Percentiles rank a stretch among this genome's conserved stretches.
Conservation (phyloP, 2,329 filamentous ascomycete genomes). For the Fusarium sp. region DNA sequence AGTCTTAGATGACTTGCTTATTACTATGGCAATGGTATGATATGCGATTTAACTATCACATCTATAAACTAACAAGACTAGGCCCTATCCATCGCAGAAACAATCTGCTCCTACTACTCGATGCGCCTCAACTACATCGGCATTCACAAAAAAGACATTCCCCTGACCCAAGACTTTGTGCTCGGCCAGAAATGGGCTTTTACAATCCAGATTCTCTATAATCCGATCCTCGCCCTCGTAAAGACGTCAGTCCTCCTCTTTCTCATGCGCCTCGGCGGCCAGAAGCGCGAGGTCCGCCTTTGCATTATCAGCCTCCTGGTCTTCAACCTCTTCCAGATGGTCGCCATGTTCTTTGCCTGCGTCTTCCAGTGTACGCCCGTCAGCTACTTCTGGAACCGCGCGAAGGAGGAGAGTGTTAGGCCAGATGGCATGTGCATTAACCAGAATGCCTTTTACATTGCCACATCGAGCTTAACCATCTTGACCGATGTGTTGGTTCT, state of each 20-base stretch:
- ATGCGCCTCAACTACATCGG: conserved; percentile 40
- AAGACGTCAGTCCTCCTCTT: conserved; percentile 59
- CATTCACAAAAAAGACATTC: conserved; percentile 46
- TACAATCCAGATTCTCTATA: conserved; percentile 56
- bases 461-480: conserved; percentile 52
- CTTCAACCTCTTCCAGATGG: conserved; percentile 50
- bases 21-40: conserved; percentile 27
- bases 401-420: conserved; percentile 4
- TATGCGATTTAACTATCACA: not conserved
- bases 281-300: conserved; percentile 44
- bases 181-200: conserved; percentile 50
- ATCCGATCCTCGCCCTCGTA: conserved; percentile 58
- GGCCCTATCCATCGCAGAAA: conserved; percentile 26
- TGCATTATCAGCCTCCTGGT: conserved; percentile 46
- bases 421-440: conserved; percentile 47
- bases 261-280: conserved; percentile 55
- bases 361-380: conserved; percentile 55
- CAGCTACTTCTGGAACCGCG: conserved; percentile 22
- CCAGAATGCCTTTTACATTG: conserved; percentile 46
- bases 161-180: conserved; percentile 39
- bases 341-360: conserved; percentile 51
- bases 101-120: conserved; percentile 29
- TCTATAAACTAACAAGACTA: not conserved
- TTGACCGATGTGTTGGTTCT: conserved; percentile 56
- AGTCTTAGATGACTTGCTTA: conserved; percentile 23